Percentiles rank a stretch among this genome's conserved stretches.
These are phyloP conservation scores for Suillus plorans DNA, from an alignment of 768 basidiomycete species.

Conservation along the genomic window DNA sequence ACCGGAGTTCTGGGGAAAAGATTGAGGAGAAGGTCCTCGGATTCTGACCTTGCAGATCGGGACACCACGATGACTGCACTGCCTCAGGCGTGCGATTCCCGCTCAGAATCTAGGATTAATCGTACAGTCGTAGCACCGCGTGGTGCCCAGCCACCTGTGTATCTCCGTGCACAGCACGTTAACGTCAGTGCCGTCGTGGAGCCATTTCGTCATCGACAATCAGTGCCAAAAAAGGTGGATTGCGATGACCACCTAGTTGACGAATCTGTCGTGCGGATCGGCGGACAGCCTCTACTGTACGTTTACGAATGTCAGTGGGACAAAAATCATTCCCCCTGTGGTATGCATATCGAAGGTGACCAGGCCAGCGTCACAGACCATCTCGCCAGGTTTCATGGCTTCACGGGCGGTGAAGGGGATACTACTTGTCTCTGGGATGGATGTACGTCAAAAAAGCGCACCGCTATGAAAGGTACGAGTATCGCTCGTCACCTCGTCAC, in stretches of 20 bases:
- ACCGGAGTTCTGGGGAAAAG: not conserved
- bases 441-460: constrained; percentile 16
- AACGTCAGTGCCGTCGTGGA: not conserved
- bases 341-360: constrained; percentile 36
- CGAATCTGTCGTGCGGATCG: constrained; percentile 26
- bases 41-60: not conserved
- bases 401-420: constrained; percentile 29
- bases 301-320: constrained; percentile 34
- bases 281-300: constrained; percentile 23
- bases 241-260: constrained; percentile 30
- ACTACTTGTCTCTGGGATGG: constrained; percentile 33
- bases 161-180: not conserved
- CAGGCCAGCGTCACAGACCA: constrained; percentile 33
- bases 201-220: not conserved
- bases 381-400: constrained; percentile 29
- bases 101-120: not conserved
- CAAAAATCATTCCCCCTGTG: constrained; percentile 21
- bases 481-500: constrained; percentile 34
- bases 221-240: constrained; percentile 18
- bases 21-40: constrained; percentile 3
- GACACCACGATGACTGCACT: not conserved
- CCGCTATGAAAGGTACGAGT: constrained; percentile 33
- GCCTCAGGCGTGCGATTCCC: not conserved
- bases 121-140: not conserved
- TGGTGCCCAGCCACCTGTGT: not conserved